phyloP scores from a whole-genome alignment of 164 flowering plant species.

The Tinospora cordifolia region DNA sequence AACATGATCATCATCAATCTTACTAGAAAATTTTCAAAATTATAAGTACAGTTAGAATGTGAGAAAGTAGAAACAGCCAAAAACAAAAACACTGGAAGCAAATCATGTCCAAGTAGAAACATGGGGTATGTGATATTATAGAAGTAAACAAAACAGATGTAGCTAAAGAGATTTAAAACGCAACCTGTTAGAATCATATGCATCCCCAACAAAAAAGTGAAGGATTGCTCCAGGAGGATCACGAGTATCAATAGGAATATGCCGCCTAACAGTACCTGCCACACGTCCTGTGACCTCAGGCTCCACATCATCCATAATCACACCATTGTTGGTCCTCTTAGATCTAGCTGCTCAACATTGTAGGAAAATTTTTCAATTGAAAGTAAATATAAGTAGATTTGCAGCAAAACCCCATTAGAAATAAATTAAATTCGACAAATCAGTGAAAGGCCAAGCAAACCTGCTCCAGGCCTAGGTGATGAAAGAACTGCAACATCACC shows the following conservation, averaged over 20 bases:
- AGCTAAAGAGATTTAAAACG: not conserved
- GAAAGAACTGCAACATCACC: slow-evolving; percentile 97
- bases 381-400: not conserved
- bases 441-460: slow-evolving; percentile 28
- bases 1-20: slow-evolving; percentile 59
- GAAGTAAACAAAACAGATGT: not conserved
- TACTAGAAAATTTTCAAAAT: slow-evolving; percentile 33
- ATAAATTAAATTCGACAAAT: no score
- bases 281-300: slow-evolving; percentile 62
- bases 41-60: not conserved
- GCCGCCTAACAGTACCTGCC: slow-evolving; percentile 85
- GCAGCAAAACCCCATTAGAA: not conserved
- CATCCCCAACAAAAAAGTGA: slow-evolving; percentile 91
- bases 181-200: slow-evolving; percentile 63
- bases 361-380: slow-evolving; percentile 5
- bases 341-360: slow-evolving; percentile 44
- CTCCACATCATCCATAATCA: slow-evolving; percentile 44
- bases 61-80: not conserved
- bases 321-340: slow-evolving; percentile 35
- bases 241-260: slow-evolving; percentile 71
- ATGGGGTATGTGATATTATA: not conserved
- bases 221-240: slow-evolving; percentile 85
- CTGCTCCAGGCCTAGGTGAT: slow-evolving; percentile 74
- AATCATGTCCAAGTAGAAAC: not conserved
- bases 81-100: not conserved